phyloP scores from a whole-genome alignment of 2,329 filamentous ascomycete genomes.

The Pseudogymnoascus sp. region DNA sequence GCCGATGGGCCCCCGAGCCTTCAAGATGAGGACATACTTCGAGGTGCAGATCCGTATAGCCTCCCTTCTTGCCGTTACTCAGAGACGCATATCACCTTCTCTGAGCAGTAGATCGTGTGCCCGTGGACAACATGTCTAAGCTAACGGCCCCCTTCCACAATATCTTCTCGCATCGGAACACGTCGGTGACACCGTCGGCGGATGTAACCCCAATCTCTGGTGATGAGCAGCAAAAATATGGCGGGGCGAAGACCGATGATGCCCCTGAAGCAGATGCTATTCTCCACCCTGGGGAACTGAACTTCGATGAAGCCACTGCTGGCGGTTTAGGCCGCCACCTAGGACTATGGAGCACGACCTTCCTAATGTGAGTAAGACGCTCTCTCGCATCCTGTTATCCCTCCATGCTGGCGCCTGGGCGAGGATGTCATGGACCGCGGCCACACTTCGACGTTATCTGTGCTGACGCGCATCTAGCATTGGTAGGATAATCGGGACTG shows the following conservation, averaged over 20 bases:
- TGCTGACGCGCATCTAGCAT: constrained; percentile 12
- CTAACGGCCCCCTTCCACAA: neutral
- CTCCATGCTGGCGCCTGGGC: neutral
- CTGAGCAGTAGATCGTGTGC: neutral
- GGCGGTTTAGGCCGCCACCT: constrained; percentile 19
- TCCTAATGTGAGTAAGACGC: constrained; percentile 15
- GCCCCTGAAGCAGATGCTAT: neutral
- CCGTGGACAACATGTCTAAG: neutral
- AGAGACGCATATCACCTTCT: neutral
- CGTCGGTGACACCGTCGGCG: neutral
- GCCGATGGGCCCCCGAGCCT: neutral
- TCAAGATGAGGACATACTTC: neutral
- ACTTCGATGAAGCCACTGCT: constrained; percentile 16
- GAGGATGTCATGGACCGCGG: neutral
- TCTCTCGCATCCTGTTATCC: neutral
- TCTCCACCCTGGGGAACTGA: constrained; percentile 13
- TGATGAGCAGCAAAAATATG: neutral
- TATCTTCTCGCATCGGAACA: neutral
- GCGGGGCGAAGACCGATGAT: neutral
- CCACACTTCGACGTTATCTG: neutral
- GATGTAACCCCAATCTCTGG: neutral
- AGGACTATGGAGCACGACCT: constrained; percentile 18
- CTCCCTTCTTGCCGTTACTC: neutral
- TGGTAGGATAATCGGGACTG: constrained; percentile 50
- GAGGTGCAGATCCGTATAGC: neutral